Evolutionary conservation across 75 land plant genomes (phyloP).

Genomic region (Larix kaempferi): DNA sequence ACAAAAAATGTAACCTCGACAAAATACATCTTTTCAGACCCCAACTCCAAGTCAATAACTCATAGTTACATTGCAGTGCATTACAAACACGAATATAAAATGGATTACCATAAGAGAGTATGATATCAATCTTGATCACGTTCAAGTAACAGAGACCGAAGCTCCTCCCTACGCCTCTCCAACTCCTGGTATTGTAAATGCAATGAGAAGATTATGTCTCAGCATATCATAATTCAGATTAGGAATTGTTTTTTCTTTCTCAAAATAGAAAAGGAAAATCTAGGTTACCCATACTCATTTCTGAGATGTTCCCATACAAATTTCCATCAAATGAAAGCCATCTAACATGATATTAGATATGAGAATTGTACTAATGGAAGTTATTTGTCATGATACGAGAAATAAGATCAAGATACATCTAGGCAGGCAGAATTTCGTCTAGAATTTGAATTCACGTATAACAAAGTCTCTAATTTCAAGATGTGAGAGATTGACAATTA

Average conservation of each 20-base stretch:
- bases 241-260: not conserved
- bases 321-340: no score
- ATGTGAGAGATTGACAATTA: not conserved
- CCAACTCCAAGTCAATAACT: not conserved
- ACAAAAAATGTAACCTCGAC: not conserved
- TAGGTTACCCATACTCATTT: no score
- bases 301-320: no score
- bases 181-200: slow-evolving; percentile 24
- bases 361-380: no score
- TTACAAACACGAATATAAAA: not conserved
- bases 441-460: not conserved
- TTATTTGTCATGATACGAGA: no score
- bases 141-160: slow-evolving; percentile 29
- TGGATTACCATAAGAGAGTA: not conserved
- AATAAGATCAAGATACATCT: not conserved
- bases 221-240: not conserved
- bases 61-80: not conserved
- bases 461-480: not conserved
- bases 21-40: not conserved
- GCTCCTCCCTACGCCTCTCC: slow-evolving; percentile 38
- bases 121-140: not conserved
- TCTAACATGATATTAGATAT: no score
- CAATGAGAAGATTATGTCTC: not conserved
- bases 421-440: not conserved
- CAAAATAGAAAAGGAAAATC: not conserved